Conservation (phyloP, 306 rosid species). For the Medicago truncatula region MtrunA17r5.0-ANR NC_053045.1:37375501-37376000, state of each 20-base stretch:
- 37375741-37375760: not conserved
- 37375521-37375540: not conserved
- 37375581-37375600: conserved; percentile 10
- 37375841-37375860: conserved; percentile 12
- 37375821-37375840: conserved; percentile 27
- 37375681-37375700: conserved; percentile 1
- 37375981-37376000: conserved; percentile 69
- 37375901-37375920: conserved; percentile 92
- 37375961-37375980: conserved; percentile 92
- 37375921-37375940: conserved; percentile 90
- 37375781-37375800: conserved; percentile 15
- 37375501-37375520: conserved; percentile 4
- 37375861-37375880: conserved; percentile 39
- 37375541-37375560: conserved; percentile 2
- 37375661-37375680: conserved; percentile 2
- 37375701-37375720: conserved; percentile 24
- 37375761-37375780: conserved; percentile 9
- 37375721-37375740: not conserved
- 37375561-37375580: conserved; percentile 11
- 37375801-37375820: conserved; percentile 18
- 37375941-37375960: conserved; percentile 96
- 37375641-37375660: not conserved
- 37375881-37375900: conserved; percentile 89
- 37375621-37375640: not conserved
- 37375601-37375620: conserved; percentile 1